Evolutionary conservation across 441 rosid species (phyloP).

Genomic region (Isatis lusitanica): DNA sequence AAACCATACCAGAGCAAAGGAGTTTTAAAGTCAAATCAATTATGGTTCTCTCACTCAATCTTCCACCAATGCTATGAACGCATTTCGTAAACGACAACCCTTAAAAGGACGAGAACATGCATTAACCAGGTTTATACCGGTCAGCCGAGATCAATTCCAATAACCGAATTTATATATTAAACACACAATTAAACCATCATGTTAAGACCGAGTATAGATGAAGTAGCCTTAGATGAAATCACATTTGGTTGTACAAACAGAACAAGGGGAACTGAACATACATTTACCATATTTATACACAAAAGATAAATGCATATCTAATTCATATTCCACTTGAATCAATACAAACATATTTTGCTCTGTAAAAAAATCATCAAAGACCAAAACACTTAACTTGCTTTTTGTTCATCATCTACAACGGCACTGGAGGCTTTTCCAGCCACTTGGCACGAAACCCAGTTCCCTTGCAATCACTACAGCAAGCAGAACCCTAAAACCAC

Average conservation of each 20-base stretch:
- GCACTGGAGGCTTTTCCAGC: constrained; percentile 71
- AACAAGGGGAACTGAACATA: background rate
- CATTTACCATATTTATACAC: constrained; percentile 9
- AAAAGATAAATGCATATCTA: background rate
- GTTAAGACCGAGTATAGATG: background rate
- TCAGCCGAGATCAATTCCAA: no score
- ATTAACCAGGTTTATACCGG: background rate
- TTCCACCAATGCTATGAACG: background rate
- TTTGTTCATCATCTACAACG: constrained; percentile 40
- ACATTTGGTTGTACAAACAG: background rate
- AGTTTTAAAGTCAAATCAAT: background rate
- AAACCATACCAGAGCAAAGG: no score
- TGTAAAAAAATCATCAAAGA: background rate
- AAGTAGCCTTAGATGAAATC: background rate
- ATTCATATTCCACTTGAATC: background rate
- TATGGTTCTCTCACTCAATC: background rate
- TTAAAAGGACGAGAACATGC: background rate
- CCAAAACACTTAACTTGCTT: constrained; percentile 19
- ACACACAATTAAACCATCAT: background rate
- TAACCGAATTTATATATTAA: no score
- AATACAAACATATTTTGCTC: background rate
- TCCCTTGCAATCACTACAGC: constrained; percentile 82
- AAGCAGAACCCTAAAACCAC: constrained; percentile 56
- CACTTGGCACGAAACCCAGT: constrained; percentile 96
- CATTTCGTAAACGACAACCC: no score